Base-by-base conservation (phyloP, 805 yeast species). In the Pichia nanzhaoensis region DNA sequence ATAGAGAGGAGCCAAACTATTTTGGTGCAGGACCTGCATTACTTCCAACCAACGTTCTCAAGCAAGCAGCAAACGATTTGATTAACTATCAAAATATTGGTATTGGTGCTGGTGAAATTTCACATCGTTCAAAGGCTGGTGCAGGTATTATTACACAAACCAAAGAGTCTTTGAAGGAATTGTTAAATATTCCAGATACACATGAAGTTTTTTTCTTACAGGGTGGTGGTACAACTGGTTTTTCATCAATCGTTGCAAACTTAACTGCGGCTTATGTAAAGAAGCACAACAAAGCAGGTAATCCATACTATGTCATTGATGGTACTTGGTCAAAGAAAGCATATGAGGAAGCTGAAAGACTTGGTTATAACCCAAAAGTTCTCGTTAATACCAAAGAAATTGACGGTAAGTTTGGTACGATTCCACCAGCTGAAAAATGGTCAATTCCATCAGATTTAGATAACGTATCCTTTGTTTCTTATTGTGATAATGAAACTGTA, bases 1-100 rank as follows among this genome's bases (percentile, higher is more conserved):
- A 76, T 39, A 78, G 91, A 69, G 80, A 73, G 62, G 81, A 80
- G 58, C 88, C 89, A 45, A 70, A 77, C 58, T 86, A 93, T 63
- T 93, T 88, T 58, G 99, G 98, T 46, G 98, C 99, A n/a, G 99
- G 99, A 13, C 99, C 99, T 40, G 99, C 99, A 1, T 74, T 82
- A 42, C 72, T 93, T 37, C 97, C 98, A 30, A 80, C 91, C 3
- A 59, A 66, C 4, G 98, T 91, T 2, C 74, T 93, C 44, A 82
- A 87, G 66, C 82, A 86, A 67, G 96, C 97, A 5, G 95, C 97
- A 2, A 61, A 64, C 28, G 98, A 93, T 61, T 70, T 93, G 51
- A 61, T 93, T 50, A 77, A 80, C 57, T 93, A 77, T 65, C 69
- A 84, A 44, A 72, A 69, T 35, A 68, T 72, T 30, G 95, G 90